Percentiles rank a stretch among this genome's conserved stretches.
phyloP scores from a whole-genome alignment of 805 yeast species.

The Candida palmyrensis region DNA sequence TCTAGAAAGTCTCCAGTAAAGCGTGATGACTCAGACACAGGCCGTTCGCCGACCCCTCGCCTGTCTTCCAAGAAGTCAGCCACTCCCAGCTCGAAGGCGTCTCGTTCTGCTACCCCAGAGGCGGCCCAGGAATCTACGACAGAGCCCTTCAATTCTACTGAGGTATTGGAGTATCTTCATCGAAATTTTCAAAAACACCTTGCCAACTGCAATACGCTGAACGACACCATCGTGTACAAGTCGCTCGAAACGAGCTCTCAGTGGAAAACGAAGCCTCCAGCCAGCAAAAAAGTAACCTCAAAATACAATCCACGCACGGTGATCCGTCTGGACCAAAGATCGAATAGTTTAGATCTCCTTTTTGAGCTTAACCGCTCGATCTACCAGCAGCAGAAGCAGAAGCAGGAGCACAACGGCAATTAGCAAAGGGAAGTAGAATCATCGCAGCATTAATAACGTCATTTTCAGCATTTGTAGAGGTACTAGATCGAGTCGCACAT shows the following conservation, averaged over 20 bases:
- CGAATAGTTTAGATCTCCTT: slow-evolving; percentile 11
- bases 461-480: no score
- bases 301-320: slow-evolving; percentile 10
- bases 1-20: no score
- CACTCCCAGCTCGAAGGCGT: neutral
- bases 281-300: slow-evolving; percentile 2
- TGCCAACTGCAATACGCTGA: slow-evolving; percentile 12
- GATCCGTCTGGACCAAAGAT: slow-evolving; percentile 7
- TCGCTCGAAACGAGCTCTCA: slow-evolving; percentile 19
- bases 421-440: no score
- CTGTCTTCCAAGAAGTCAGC: no score
- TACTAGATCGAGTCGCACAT: neutral
- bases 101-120: slow-evolving; percentile 1
- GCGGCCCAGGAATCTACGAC: neutral
- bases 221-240: slow-evolving; percentile 16
- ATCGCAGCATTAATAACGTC: neutral
- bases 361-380: slow-evolving; percentile 16
- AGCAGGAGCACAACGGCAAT: no score
- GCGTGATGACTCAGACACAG: no score
- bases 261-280: slow-evolving; percentile 12
- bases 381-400: slow-evolving; percentile 13
- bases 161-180: slow-evolving; percentile 15
- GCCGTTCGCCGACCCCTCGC: no score
- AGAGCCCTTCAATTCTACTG: slow-evolving; percentile 12
- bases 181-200: slow-evolving; percentile 12